Evolutionary conservation across 768 basidiomycete genomes (phyloP).

Genomic region (Podaxis sp.): DNA sequence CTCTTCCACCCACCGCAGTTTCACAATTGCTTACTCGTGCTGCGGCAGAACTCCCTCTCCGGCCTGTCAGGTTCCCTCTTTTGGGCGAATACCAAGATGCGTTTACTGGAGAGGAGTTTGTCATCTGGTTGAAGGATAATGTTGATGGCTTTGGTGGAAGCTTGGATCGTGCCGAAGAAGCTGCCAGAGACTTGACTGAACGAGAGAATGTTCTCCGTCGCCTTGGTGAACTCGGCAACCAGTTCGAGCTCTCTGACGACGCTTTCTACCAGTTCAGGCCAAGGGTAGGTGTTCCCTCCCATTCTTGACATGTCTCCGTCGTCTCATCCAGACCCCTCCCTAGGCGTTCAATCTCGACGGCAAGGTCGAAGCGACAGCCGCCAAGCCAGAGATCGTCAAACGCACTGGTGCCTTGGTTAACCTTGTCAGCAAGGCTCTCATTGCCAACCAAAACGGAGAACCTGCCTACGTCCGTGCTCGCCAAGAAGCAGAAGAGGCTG

Average conservation of each 20-base stretch:
- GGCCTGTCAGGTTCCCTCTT: constrained; percentile 72
- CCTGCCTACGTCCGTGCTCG: constrained; percentile 70
- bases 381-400: constrained; percentile 48
- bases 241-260: constrained; percentile 74
- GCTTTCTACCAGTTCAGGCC: constrained; percentile 85
- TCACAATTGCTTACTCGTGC: constrained; percentile 73
- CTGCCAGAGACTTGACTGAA: constrained; percentile 61
- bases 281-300: constrained; percentile 47
- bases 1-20: constrained; percentile 62
- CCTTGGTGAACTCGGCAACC: constrained; percentile 81
- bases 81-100: constrained; percentile 84
- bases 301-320: background rate
- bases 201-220: constrained; percentile 65
- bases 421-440: constrained; percentile 72
- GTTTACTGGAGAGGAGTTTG: constrained; percentile 89
- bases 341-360: constrained; percentile 63
- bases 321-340: background rate
- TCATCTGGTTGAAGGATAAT: constrained; percentile 77
- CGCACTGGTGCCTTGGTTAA: constrained; percentile 69
- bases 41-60: constrained; percentile 66
- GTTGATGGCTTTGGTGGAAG: constrained; percentile 77
- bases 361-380: constrained; percentile 27
- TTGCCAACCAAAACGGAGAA: constrained; percentile 49
- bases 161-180: constrained; percentile 78
- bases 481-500: constrained; percentile 78